A percentile compares a stretch with the other conserved stretches of the same genome.
These are phyloP conservation scores for Mycena epipterygia DNA, from an alignment of 768 basidiomycete species.

Conservation along the genomic window DNA sequence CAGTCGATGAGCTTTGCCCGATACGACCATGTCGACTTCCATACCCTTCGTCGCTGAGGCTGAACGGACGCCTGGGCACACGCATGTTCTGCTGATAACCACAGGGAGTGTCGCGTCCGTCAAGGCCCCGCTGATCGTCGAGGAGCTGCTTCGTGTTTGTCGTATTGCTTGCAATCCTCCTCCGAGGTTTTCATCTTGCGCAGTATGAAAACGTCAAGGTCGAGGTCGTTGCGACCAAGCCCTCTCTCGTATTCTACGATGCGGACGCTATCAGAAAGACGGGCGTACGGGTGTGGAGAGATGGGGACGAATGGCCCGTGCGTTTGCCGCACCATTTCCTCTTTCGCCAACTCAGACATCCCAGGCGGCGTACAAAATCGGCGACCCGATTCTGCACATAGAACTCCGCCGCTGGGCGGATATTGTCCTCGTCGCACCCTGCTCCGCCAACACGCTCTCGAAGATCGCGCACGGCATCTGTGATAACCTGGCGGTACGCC, in stretches of 20 bases:
- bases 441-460: constrained; percentile 95
- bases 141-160: constrained; percentile 73
- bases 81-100: constrained; percentile 86
- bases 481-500: constrained; percentile 89
- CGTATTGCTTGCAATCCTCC: not conserved
- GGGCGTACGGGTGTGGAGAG: constrained; percentile 84
- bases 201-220: constrained; percentile 84
- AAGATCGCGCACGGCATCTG: constrained; percentile 92
- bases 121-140: constrained; percentile 91
- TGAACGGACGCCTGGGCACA: constrained; percentile 57
- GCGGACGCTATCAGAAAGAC: constrained; percentile 60
- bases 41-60: constrained; percentile 56
- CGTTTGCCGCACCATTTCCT: constrained; percentile 42
- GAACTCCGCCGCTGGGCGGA: constrained; percentile 97
- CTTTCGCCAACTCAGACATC: not conserved
- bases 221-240: constrained; percentile 86
- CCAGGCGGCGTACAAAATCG: constrained; percentile 81
- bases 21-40: constrained; percentile 16
- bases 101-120: constrained; percentile 97
- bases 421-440: constrained; percentile 93
- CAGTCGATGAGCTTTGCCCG: not conserved
- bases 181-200: not conserved
- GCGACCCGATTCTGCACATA: constrained; percentile 96
- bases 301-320: constrained; percentile 95
- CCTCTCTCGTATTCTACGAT: constrained; percentile 84